phyloP scores from a whole-genome alignment of 1,284 basidiomycete species.

The Fomitiporia mediterranea region DNA sequence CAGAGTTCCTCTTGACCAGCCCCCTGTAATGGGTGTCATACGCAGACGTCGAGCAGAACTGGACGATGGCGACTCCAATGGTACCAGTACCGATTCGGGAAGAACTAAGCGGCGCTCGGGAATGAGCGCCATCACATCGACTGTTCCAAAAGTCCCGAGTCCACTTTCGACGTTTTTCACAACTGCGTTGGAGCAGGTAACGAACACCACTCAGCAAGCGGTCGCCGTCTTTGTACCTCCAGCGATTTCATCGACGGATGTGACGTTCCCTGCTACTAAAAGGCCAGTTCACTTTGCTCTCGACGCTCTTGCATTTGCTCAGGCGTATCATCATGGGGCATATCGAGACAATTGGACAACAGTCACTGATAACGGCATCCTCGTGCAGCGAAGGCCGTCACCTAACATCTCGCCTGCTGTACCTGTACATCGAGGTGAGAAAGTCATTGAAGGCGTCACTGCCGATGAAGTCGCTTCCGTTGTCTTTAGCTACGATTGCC shows the following conservation, averaged over 20 bases:
- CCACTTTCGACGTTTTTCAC: constrained; percentile 71
- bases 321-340: constrained; percentile 62
- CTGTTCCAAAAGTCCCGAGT: constrained; percentile 60
- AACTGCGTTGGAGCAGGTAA: constrained; percentile 69
- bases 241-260: constrained; percentile 35
- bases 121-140: constrained; percentile 29
- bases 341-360: constrained; percentile 78
- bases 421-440: constrained; percentile 84
- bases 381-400: constrained; percentile 73
- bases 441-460: constrained; percentile 91
- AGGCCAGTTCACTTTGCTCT: constrained; percentile 73
- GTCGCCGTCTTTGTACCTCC: constrained; percentile 67
- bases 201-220: constrained; percentile 64
- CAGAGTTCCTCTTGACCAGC: constrained; percentile 89
- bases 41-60: constrained; percentile 59
- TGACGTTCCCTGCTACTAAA: constrained; percentile 47
- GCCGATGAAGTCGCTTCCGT: constrained; percentile 86
- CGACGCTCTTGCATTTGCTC: constrained; percentile 75
- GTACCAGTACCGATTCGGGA: constrained; percentile 23
- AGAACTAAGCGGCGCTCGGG: constrained; percentile 7
- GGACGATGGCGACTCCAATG: constrained; percentile 26
- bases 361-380: constrained; percentile 76
- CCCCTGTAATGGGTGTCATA: constrained; percentile 72
- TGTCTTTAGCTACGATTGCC: constrained; percentile 65
- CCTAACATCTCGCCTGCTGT: constrained; percentile 78